Evolutionary conservation across 306 rosid species (phyloP), one percentile per base, ranked within the genome.

Genomic region (Dryas alaskensis): DNA sequence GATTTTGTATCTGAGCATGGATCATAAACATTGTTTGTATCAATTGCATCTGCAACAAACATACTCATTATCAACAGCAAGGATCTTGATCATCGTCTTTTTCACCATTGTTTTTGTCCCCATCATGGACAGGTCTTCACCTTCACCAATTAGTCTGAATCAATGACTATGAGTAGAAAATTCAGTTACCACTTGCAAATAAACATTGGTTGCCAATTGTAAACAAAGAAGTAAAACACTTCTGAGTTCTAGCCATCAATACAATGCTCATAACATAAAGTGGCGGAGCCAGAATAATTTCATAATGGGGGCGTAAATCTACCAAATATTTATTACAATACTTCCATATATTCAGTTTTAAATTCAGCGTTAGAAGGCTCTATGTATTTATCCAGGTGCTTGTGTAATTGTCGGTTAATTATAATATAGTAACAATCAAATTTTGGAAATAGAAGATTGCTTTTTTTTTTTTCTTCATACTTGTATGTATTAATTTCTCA

Each of bases 1-100:
- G 65, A 94, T 73, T 81, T 79, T 50, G 92, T 75, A 87, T 94
- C 98, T 14, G 65, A 70, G 80, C 97, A 94, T 3, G 97, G 98
- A 86, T 87, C 85, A 67, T 69, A 89, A 14, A 89, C 86, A 67
- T 81, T 61, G 46, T 94, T 94, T 79, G 88, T 83, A 77, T 91
- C 90, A 2, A 69, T 72, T 27, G 83, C 88, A 67, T 83, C 90
- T 49, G 53, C 85, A 54, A 60, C 83, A 65, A 83, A 54, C 79
- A 73, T 44, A 70, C 27, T 75, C 42, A 40, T 14, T 40, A 52
- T 1, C 47, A 70, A 4, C 71, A 47, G 3, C 8, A 67, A 22
- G 22, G 22, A 22, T 22, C 22, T 22, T 16, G 68, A 48, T 17
- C 68, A 81, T 43, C 70, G 77, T 68, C 73, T 63, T 5, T 22